These are phyloP conservation scores for Phaffia australis DNA, from an alignment of 768 basidiomycete genomes.

Conservation along the genomic window DNA sequence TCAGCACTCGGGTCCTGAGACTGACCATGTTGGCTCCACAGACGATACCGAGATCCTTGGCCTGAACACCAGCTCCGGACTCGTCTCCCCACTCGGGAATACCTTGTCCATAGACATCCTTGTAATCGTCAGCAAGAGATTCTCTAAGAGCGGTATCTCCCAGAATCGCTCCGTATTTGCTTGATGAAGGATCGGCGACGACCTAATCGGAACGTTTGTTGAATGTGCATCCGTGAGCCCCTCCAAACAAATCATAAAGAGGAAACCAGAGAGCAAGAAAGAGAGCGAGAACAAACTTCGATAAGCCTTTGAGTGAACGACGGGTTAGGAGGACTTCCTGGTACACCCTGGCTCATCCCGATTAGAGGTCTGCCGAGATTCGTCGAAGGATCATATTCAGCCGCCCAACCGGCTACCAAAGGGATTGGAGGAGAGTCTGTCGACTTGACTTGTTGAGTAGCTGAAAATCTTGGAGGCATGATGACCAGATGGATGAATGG, in stretches of 20 bases:
- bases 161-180: slow-evolving; percentile 51
- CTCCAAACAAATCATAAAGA: not conserved
- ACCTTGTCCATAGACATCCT: slow-evolving; percentile 45
- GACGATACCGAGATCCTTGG: slow-evolving; percentile 41
- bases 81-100: slow-evolving; percentile 1
- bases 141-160: slow-evolving; percentile 50
- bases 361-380: slow-evolving; percentile 44
- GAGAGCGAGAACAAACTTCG: slow-evolving; percentile 38
- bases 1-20: not conserved
- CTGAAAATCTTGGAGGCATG: slow-evolving; percentile 7
- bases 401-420: slow-evolving; percentile 29
- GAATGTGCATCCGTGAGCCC: slow-evolving; percentile 19
- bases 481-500: not conserved
- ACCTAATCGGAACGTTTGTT: not conserved
- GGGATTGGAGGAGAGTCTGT: slow-evolving; percentile 24
- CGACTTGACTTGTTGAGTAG: slow-evolving; percentile 4
- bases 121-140: slow-evolving; percentile 55
- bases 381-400: slow-evolving; percentile 25
- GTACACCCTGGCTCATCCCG: slow-evolving; percentile 65
- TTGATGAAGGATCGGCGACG: slow-evolving; percentile 32
- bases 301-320: slow-evolving; percentile 47
- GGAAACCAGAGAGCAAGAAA: slow-evolving; percentile 16
- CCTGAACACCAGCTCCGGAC: slow-evolving; percentile 42
- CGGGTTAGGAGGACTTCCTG: slow-evolving; percentile 53
- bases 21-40: slow-evolving; percentile 23